Conservation (phyloP, 164 flowering plant species). For the Euptelea pleiosperma region DNA sequence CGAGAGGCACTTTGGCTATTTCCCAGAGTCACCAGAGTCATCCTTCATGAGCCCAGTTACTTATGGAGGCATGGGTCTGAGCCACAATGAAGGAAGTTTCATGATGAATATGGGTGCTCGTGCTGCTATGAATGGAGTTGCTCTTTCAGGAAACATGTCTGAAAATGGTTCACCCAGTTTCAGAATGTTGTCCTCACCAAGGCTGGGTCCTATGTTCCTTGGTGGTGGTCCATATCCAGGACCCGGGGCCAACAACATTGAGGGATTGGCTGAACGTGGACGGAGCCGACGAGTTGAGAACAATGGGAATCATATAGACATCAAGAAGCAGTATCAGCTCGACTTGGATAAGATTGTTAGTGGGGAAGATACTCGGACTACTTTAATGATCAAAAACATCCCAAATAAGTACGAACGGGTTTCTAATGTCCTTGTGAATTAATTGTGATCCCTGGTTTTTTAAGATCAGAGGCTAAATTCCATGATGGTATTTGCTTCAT, state of each 20-base stretch:
- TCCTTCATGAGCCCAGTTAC: slow-evolving; percentile 45
- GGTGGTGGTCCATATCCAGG: slow-evolving; percentile 54
- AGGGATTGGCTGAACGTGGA: slow-evolving; percentile 62
- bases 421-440: background rate
- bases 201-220: slow-evolving; percentile 53
- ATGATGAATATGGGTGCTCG: slow-evolving; percentile 53
- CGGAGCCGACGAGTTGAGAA: slow-evolving; percentile 62
- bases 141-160: slow-evolving; percentile 47
- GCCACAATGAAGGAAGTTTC: slow-evolving; percentile 46
- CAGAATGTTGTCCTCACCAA: slow-evolving; percentile 61
- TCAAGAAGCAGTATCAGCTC: slow-evolving; percentile 79
- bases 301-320: slow-evolving; percentile 57
- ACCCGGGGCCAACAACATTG: slow-evolving; percentile 31
- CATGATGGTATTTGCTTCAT: slow-evolving; percentile 1
- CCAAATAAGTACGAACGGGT: slow-evolving; percentile 77
- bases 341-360: slow-evolving; percentile 78
- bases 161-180: slow-evolving; percentile 67
- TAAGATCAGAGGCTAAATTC: slow-evolving; percentile 1
- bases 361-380: slow-evolving; percentile 85
- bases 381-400: slow-evolving; percentile 93
- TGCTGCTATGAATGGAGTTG: slow-evolving; percentile 43
- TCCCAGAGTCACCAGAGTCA: slow-evolving; percentile 64
- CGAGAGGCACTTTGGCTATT: slow-evolving; percentile 65
- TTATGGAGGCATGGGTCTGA: slow-evolving; percentile 50
- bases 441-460: background rate